phyloP scores from a whole-genome alignment of 2,329 filamentous ascomycete species.

The Tolypocladium tropicale region DNA sequence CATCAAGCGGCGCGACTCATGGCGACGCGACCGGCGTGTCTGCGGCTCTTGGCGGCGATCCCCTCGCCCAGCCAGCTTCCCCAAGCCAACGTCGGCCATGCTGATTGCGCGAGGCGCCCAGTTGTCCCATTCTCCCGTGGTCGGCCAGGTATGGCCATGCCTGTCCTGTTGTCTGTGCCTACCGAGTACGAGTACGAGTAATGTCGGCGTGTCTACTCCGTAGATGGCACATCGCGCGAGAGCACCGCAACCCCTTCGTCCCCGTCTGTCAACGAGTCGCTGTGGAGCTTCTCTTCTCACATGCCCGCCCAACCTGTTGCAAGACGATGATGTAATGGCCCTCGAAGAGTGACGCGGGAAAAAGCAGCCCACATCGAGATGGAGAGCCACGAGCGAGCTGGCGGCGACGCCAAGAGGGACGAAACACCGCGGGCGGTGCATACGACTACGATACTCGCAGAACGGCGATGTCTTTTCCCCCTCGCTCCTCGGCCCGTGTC shows the following conservation, averaged over 20 bases:
- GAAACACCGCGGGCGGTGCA: too few species aligned
- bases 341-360: neutral
- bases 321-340: conserved; percentile 1
- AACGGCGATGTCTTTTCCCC: neutral
- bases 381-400: neutral
- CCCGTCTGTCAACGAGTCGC: neutral
- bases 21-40: too few species aligned
- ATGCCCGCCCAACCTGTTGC: neutral
- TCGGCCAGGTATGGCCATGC: neutral
- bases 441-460: too few species aligned
- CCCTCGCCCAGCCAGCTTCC: too few species aligned
- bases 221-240: too few species aligned
- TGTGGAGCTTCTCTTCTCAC: neutral
- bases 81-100: neutral
- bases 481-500: too few species aligned
- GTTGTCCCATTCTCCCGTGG: neutral
- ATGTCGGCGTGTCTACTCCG: too few species aligned
- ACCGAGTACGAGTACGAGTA: too few species aligned
- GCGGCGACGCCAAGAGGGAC: neutral
- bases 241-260: too few species aligned
- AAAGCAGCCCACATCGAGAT: conserved; percentile 1
- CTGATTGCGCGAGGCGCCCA: neutral
- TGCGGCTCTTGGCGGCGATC: too few species aligned
- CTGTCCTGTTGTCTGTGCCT: neutral
- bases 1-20: too few species aligned